Conservation (phyloP, 129 eudicot genomes). For the Pseudognaphalium luteoalbum region DNA sequence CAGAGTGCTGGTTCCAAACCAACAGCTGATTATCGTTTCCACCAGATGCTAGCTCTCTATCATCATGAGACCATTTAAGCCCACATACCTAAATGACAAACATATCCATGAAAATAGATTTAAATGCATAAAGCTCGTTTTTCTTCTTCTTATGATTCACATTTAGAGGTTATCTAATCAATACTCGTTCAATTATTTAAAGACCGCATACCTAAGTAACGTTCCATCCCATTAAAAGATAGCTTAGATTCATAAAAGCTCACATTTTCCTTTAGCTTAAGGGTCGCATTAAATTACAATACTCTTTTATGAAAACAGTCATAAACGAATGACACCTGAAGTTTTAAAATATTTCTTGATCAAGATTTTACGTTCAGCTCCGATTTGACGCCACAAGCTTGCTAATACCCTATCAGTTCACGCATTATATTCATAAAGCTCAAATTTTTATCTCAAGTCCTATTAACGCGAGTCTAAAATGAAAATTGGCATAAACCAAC, state of each 20-base stretch:
- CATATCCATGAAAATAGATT: neutral
- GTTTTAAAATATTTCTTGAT: neutral
- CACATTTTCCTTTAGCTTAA: neutral
- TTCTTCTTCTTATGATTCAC: neutral
- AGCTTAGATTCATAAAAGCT: neutral
- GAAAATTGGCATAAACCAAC: neutral
- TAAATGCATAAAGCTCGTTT: neutral
- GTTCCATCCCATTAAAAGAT: neutral
- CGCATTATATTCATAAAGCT: neutral
- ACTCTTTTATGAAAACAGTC: neutral
- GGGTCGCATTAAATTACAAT: neutral
- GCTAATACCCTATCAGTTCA: neutral
- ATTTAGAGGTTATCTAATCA: neutral
- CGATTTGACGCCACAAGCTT: neutral
- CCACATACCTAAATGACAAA: constrained; percentile 73
- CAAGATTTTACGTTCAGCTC: neutral
- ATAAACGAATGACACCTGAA: neutral
- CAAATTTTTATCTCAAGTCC: neutral
- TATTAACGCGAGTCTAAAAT: neutral
- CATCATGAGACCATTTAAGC: constrained; percentile 99
- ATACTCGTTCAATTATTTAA: neutral
- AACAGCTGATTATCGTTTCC: constrained; percentile 97
- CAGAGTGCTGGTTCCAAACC: constrained; percentile 94
- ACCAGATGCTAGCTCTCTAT: constrained; percentile 96
- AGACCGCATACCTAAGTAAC: neutral